Evolutionary conservation across 768 basidiomycete species (phyloP).

Genomic region (Tulasnella sp.): DNA sequence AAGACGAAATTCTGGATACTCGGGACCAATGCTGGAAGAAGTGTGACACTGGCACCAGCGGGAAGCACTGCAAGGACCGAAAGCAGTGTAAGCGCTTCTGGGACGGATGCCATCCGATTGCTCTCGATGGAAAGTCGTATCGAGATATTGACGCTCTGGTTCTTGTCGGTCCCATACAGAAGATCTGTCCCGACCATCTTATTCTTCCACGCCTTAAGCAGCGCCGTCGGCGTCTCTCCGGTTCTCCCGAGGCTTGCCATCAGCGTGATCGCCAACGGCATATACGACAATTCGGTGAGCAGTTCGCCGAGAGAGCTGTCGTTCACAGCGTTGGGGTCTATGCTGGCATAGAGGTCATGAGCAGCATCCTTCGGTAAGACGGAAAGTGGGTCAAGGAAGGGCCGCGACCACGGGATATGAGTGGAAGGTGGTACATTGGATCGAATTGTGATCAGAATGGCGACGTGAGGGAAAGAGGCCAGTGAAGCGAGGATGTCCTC

Average conservation of each 20-base stretch:
- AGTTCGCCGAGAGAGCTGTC: neutral
- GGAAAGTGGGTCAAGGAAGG: neutral
- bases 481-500: slow-evolving; percentile 24
- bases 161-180: neutral
- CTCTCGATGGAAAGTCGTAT: neutral
- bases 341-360: neutral
- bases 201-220: neutral
- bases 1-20: too few species aligned
- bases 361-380: slow-evolving; percentile 15
- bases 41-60: neutral
- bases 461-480: slow-evolving; percentile 24
- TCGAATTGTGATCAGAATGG: slow-evolving; percentile 30
- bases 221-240: neutral
- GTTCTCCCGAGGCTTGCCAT: neutral
- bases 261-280: neutral
- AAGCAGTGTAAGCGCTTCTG: neutral
- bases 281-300: neutral
- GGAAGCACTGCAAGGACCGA: neutral
- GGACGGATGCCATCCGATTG: neutral
- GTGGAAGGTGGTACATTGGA: neutral
- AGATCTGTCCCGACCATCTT: neutral
- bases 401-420: slow-evolving; percentile 3
- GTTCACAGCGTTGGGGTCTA: neutral
- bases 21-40: too few species aligned
- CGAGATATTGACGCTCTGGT: neutral